Evolutionary conservation across 1,284 basidiomycete genomes (phyloP).

Genomic region (Puccinia novopanici): DNA sequence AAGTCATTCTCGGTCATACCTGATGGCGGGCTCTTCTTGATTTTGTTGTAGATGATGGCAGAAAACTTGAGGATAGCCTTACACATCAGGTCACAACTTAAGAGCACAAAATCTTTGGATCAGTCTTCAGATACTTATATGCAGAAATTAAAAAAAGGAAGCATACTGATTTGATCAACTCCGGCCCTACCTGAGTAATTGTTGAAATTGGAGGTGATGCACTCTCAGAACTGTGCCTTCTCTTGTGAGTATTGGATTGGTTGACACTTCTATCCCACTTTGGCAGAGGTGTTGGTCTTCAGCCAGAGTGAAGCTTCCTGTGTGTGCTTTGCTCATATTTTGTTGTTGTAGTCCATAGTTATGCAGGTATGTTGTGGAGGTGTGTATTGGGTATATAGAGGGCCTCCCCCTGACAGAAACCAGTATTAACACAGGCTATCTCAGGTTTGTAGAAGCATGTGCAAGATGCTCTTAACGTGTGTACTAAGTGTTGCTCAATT

Average conservation of each 20-base stretch:
- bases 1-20: neutral
- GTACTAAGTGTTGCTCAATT: no score
- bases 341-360: no score
- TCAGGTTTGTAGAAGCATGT: no score
- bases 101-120: neutral
- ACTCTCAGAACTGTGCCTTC: neutral
- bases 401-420: no score
- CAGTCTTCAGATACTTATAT: neutral
- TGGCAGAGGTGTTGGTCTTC: neutral
- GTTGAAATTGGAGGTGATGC: neutral
- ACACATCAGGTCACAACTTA: neutral
- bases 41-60: neutral
- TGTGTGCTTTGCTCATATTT: no score
- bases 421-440: no score
- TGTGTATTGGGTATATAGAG: no score
- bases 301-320: neutral
- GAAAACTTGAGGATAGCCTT: neutral
- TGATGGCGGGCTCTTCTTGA: neutral
- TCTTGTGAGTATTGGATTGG: neutral
- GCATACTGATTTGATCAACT: neutral
- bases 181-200: neutral
- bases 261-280: neutral
- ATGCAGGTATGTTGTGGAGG: no score
- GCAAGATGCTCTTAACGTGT: no score
- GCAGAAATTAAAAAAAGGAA: neutral